A percentile compares a stretch with the other conserved stretches of the same genome.
These are phyloP conservation scores for Capillidium heterosporum DNA, from an alignment of 371 early-diverging fungal species.

Conservation along the genomic window DNA sequence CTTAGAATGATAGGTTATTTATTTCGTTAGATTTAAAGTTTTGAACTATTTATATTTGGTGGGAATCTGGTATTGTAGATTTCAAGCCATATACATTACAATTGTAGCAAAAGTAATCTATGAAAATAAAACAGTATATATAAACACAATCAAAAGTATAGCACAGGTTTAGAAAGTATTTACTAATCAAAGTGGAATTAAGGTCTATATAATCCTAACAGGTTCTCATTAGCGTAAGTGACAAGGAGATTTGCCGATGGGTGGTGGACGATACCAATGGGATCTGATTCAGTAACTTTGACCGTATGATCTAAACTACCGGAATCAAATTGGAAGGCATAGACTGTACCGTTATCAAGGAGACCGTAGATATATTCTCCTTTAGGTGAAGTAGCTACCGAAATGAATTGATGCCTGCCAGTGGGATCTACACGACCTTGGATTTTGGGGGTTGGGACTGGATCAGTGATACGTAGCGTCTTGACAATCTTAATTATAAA, in stretches of 20 bases:
- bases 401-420: not conserved
- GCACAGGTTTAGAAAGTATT: too few relatives aligned
- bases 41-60: too few relatives aligned
- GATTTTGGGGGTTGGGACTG: not conserved
- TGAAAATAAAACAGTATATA: too few relatives aligned
- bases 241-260: slow-evolving; percentile 57
- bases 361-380: slow-evolving; percentile 5
- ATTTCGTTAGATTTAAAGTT: too few relatives aligned
- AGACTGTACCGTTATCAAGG: not conserved
- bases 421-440: too few relatives aligned
- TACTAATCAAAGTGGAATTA: too few relatives aligned
- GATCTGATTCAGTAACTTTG: slow-evolving; percentile 32
- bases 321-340: not conserved
- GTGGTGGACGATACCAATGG: slow-evolving; percentile 48
- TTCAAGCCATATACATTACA: too few relatives aligned
- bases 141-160: too few relatives aligned
- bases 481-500: not conserved
- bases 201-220: slow-evolving; percentile 29
- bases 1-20: too few relatives aligned
- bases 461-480: not conserved
- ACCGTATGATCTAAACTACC: not conserved
- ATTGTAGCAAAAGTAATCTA: too few relatives aligned
- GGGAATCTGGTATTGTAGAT: too few relatives aligned
- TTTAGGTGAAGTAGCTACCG: slow-evolving; percentile 2
- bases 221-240: slow-evolving; percentile 41